Evolutionary conservation across 2,329 filamentous ascomycete genomes (phyloP), one percentile per base, ranked within the genome.

Genomic region (Fusarium ramigenum): DNA sequence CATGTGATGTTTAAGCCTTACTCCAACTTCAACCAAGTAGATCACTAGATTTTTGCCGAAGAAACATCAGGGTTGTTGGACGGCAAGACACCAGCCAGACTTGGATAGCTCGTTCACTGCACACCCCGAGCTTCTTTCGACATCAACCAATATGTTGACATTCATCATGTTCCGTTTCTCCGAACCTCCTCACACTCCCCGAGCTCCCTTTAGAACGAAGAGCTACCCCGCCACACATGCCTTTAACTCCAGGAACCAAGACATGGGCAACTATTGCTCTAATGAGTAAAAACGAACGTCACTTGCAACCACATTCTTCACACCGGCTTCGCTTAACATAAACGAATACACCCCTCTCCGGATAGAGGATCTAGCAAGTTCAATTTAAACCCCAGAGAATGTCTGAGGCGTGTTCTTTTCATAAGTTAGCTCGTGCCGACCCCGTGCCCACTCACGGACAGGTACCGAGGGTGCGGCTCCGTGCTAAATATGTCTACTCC

Each of bases 391-490:
- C 47, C 63, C 42, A 50, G 56, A 53, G 14, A 54, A 68, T 49
- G 42, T 34, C 32, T 61, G 54, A 69, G 65, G 65, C 47, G 56
- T 69, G 49, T 47, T 42, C 39, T 34, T 21, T 44, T 34, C 30
- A 39, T 16, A 36, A 63, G 40, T 25, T 57, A 50, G 32, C 46
- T 36, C 62, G 39, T 59, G 53, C 28, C 58, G 57, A 60, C 60
- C 66, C 60, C 65, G 39, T 64, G 54, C 40, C 64, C 67, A 69
- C 65, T 50, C 63, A 71, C 75, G 75, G 75, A 73, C 75, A 75
- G 67, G 69, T 60, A 67, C 75, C 75, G 75, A 77, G 75, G 42
- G 56, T 71, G 68, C 70, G 75, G 73, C 70, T 77, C 75, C 75
- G 61, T 68, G 59, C 66, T 63, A 70, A 60, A 46, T 57, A 60